These are phyloP conservation scores for Cercospora sp. DNA, from an alignment of 2,329 filamentous ascomycete species.

Conservation along the genomic window DNA sequence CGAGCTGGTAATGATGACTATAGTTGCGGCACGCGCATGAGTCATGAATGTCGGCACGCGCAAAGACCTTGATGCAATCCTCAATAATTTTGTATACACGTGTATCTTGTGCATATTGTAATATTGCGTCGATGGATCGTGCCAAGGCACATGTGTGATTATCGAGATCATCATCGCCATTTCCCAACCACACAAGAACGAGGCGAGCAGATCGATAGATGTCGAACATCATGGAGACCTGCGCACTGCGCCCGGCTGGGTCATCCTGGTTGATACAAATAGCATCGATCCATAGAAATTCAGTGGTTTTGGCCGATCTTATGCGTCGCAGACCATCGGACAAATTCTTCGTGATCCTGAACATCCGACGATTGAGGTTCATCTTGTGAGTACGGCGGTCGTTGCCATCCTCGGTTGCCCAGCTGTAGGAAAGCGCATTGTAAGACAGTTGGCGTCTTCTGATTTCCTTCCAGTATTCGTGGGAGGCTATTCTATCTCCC, in stretches of 20 bases:
- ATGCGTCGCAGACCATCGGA: neutral
- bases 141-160: neutral
- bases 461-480: neutral
- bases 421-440: neutral
- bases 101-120: no score
- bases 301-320: neutral
- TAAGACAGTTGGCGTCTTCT: neutral
- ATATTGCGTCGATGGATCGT: neutral
- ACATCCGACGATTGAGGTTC: accelerated
- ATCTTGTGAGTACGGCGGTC: neutral
- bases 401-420: neutral
- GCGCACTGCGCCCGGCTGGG: neutral
- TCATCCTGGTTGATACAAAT: neutral
- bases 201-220: neutral
- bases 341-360: neutral
- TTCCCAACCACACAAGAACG: neutral
- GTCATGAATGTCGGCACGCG: no score
- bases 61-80: no score
- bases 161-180: neutral
- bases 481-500: no score
- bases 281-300: neutral
- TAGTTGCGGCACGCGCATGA: no score
- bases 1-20: no score
- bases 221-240: neutral
- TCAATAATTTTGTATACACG: no score